Base-by-base conservation (phyloP, 2,329 filamentous ascomycete genomes). In the Aspergillus fructus region DNA sequence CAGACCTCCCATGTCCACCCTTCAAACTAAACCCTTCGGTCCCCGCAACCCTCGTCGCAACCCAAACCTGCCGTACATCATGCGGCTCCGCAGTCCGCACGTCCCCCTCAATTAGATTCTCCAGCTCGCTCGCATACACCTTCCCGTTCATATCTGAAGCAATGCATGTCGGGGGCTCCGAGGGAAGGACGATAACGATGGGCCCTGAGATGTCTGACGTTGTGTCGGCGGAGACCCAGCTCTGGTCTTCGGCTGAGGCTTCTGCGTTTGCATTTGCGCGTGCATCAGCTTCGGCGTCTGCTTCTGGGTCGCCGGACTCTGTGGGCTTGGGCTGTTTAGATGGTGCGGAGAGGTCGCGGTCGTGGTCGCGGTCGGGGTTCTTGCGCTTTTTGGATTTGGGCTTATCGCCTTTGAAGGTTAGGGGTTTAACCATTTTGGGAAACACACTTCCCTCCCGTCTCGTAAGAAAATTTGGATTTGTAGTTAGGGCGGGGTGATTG, bases 401-500 rank as follows among this genome's bases (percentile, higher is more conserved):
- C 78, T 94, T 97, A 78, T 99, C 94, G 81, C 94, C 94, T 78
- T 99, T 99, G 83, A 99, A 99, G 49, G 86, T 82, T 58, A 99
- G 84, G 48, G 93, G 88, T 74, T 96, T 97, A 66, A 96, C 74
- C 75, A 76, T 77, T 58, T 66, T 70, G 61, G 27, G 4, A 30
- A 4, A 11, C 8, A 30, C 9, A 4, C 9, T 30, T 30, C 27
- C 27, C 3, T 30, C 9, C 9, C 9, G 27, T 11, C 3, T 11
- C 21, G 21, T 21, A 1, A 30, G 9, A 30, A 9, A 30, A 3
- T 30, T 30, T 0, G 23, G 5, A 33, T 12, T 52, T 34, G 23
- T 5, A 40, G 17, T n/a, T 19, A 39, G 21, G 11, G 15, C 19
- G 2, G 9, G 15, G 43, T 17, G 21, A 7, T 11, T 30, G 27